Base-by-base conservation (phyloP, 768 basidiomycete genomes). In the Naganishia kalamii region DNA sequence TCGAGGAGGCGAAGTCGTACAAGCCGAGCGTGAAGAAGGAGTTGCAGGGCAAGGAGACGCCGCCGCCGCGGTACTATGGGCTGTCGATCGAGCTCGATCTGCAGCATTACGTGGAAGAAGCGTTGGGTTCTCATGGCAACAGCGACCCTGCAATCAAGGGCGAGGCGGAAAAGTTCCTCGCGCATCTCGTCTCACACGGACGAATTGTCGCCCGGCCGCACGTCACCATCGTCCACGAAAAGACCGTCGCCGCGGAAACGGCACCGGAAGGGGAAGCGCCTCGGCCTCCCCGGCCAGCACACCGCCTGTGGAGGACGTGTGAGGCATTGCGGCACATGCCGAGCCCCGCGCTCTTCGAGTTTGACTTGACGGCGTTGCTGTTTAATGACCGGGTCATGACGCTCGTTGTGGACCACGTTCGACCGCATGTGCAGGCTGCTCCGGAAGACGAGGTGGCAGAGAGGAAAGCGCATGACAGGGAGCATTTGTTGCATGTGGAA, bases 351-450 rank as follows among this genome's bases (percentile, higher is more conserved):
- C 66, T 84, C 61, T 89, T 90, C 77, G 78, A 79, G 23, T 85
- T 88, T 69, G 80, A 74, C 33, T 79, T 96, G 17, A 82, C 75
- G 4, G 69, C 77, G 23, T 76, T 94, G 13, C 78, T 92, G 12
- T 92, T 88, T 85, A 84, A 92, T 69, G 83, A 83, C 25, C 79
- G 87, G 30, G 84, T 91, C 7, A 91, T 97, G 89, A 87, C 88
- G 1, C 72, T 89, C 11, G 84, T 85, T 0, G 84, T 96, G 32
- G 85, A 86, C 1, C 81, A 85, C 51, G 66, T 96, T 12, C 65
- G 50, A 41, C 68, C 73, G 32, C 52, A 84, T 3, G 77, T 73
- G 72, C 68, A 6, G 17, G 33, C 11, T n/a, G 23, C 3, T n/a
- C 6, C 7, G 15, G 1, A 17, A 15, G 27, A 32, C 33, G 3